Evolutionary conservation across 495 filamentous ascomycete species (phyloP), one percentile per base, ranked within the genome.

Genomic region (Penicillium manginii): DNA sequence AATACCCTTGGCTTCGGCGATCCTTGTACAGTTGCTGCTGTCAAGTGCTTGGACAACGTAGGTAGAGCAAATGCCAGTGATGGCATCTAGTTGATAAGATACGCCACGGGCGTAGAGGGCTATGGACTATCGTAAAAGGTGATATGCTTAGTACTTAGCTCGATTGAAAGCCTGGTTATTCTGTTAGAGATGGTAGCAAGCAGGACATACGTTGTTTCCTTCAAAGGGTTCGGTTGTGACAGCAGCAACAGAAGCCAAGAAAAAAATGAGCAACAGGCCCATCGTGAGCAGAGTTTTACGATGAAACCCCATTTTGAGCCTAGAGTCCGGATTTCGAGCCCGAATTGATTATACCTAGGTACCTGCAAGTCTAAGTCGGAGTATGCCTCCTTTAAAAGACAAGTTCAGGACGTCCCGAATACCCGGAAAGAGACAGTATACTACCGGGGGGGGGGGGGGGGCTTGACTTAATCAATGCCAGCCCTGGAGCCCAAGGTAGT

Each of bases 11-110:
- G 12, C 26, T 17, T 40, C 11, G 1, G 60, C 22, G 22, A 62
- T 26, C 14, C 3, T 17, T 19, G 42, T 21, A 35, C 60, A 62
- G n/a, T 49, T 21, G 43, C 60, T 54, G 9, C 19, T 51, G 37
- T 62, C 60, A 2, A 4, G 19, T 2, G 8, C 22, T 33, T 53
- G 29, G 4, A 53, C 42, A 15, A 21, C 23, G 22, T 62, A 62
- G 1, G 40, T 52, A 17, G 54, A 37, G 50, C 54, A 58, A 11
- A 52, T 23, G 0, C 54, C 54, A 50, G 39, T 12, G 3, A 37
- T 29, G 35, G 35, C 35, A n/a, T 37, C 35, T 37, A 11, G 35
- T n/a, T 37, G 11, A 2, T 37, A 37, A 37, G 35, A 3, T 37
- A 1, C 7, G 14, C 14, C 15, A 11, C 35, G 35, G 15, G 35